These are phyloP conservation scores for Leavenworthia alabamica DNA, from an alignment of 345 rosid genomes.

Conservation along the genomic window DNA sequence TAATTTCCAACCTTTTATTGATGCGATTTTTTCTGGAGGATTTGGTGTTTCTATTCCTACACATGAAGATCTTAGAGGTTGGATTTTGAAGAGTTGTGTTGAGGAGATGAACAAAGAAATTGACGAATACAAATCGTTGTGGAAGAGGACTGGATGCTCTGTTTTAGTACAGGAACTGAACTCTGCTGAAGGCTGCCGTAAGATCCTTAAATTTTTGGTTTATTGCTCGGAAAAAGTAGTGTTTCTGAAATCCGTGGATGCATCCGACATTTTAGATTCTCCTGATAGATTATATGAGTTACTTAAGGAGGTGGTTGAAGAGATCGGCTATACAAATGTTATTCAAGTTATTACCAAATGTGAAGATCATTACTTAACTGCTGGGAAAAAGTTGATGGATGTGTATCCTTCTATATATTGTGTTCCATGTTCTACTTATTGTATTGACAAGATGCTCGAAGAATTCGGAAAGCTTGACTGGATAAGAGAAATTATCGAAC, in stretches of 20 bases:
- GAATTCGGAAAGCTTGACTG: slow-evolving; percentile 48
- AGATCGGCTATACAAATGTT: slow-evolving; percentile 62
- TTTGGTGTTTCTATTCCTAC: slow-evolving; percentile 43
- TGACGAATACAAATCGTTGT: slow-evolving; percentile 33
- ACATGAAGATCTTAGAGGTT: slow-evolving; percentile 58
- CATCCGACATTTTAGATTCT: slow-evolving; percentile 43
- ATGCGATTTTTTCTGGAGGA: slow-evolving; percentile 56
- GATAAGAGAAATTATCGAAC: slow-evolving; percentile 58
- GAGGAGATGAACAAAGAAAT: slow-evolving; percentile 62
- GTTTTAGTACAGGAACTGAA: slow-evolving; percentile 61
- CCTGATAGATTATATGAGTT: slow-evolving; percentile 48
- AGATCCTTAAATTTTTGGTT: slow-evolving; percentile 49
- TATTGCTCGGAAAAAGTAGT: slow-evolving; percentile 61
- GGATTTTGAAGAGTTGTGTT: slow-evolving; percentile 62
- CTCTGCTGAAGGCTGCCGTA: slow-evolving; percentile 36
- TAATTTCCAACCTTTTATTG: slow-evolving; percentile 63
- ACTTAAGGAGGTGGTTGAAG: slow-evolving; percentile 68
- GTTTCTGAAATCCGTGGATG: slow-evolving; percentile 64
- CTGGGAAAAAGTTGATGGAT: slow-evolving; percentile 58
- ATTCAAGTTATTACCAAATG: slow-evolving; percentile 78
- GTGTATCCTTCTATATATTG: slow-evolving; percentile 68
- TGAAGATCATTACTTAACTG: slow-evolving; percentile 49
- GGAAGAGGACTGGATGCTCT: slow-evolving; percentile 78
- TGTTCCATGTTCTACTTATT: slow-evolving; percentile 79
- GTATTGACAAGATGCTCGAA: slow-evolving; percentile 69